phyloP scores from a whole-genome alignment of 1,139 yeast genomes.

The Hansenula sp. region DNA sequence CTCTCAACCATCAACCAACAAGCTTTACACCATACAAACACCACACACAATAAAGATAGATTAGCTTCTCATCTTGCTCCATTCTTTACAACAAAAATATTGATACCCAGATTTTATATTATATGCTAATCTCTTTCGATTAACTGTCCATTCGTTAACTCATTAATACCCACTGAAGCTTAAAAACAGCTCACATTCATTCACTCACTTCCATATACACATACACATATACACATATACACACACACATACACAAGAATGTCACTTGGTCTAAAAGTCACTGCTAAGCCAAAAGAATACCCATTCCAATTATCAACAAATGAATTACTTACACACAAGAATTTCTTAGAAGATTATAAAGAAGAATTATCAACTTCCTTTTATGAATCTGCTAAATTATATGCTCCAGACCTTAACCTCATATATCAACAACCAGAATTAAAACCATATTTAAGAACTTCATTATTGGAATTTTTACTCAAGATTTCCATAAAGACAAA shows the following conservation, averaged over 20 bases:
- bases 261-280: conserved; percentile 29
- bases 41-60: no score
- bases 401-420: conserved; percentile 48
- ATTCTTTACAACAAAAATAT: no score
- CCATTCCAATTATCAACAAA: conserved; percentile 44
- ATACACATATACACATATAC: not conserved
- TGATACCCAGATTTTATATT: no score
- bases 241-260: no score
- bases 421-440: conserved; percentile 64
- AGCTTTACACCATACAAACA: no score
- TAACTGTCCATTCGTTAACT: no score
- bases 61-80: no score
- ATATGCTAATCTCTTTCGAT: no score
- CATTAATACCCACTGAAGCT: no score
- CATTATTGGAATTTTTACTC: conserved; percentile 52
- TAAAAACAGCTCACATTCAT: not conserved
- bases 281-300: conserved; percentile 38
- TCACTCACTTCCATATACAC: no score
- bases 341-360: conserved; percentile 46
- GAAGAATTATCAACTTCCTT: conserved; percentile 44
- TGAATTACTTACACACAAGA: conserved; percentile 45
- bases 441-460: conserved; percentile 41
- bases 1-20: no score
- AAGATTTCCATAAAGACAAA: conserved; percentile 57
- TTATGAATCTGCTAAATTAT: conserved; percentile 30